Base-by-base conservation (phyloP, 495 filamentous ascomycete species). In the Penicillium macrosclerotiorum region DNA sequence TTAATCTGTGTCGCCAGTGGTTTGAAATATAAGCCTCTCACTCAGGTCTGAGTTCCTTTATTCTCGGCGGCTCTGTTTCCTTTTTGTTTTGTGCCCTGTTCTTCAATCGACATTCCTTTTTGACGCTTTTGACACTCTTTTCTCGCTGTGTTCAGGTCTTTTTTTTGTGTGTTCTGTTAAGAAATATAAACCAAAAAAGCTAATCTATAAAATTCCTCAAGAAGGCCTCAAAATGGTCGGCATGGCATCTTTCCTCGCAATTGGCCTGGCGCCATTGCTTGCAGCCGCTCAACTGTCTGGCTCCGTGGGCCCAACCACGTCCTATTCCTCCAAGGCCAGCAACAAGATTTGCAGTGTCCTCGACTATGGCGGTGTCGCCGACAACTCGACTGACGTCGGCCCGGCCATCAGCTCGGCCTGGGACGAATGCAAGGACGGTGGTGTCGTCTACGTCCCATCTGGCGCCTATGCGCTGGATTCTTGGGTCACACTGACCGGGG, bases 351-450 rank as follows among this genome's bases (percentile, higher is more conserved):
- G 76, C 52, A 74, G 71, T 37, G 72, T 78, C 20, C 63, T 77
- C 29, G 55, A 79, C 43, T 78, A 79, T 45, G 76, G 75, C 11
- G 75, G 59, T 16, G 59, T 66, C 3, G 74, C 74, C 1, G 71
- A 73, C 32, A 67, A 69, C 31, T 57, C 63, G 4, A 74, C 74
- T 18, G 75, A 80, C 40, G 54, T 77, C 20, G 73, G 75, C 0
- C 54, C 68, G 2, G 63, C 75, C 0, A 63, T 80, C 27, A 55
- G 51, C 22, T 65, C 61, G 5, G 77, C 77, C n/a, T 79, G 72
- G 54, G 62, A 52, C 5, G 72, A 57, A 6, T 80, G 77, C 57
- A 60, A 58, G 16, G 34, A 40, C 6, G 65, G 65, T 8, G 68
- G 68, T 20, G 37, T 69, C 4, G 62, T 70, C 19, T 63, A 67